A percentile compares a stretch with the other conserved stretches of the same genome.
Conservation (phyloP, 345 rosid species). For the Brassica incana region DNA sequence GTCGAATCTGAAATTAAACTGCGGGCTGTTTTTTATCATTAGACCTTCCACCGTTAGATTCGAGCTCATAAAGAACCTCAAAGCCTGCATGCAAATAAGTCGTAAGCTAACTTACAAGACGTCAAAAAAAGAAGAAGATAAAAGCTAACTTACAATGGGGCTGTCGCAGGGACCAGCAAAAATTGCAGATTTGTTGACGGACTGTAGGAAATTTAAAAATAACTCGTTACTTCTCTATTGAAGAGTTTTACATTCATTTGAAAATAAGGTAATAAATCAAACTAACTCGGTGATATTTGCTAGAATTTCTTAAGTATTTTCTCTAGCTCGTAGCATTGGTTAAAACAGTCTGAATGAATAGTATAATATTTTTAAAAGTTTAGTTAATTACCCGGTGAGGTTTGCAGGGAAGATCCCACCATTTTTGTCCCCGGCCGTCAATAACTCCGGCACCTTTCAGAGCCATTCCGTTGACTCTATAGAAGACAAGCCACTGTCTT, state of each 20-base stretch:
- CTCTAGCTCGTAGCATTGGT: neutral
- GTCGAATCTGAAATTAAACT: constrained; percentile 78
- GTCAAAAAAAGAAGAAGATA: too few relatives aligned
- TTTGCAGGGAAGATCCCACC: constrained; percentile 99
- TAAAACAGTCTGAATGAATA: neutral
- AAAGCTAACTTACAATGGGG: constrained; percentile 61
- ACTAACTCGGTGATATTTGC: neutral
- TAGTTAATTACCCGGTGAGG: constrained; percentile 71
- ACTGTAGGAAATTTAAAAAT: constrained; percentile 38
- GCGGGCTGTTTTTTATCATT: constrained; percentile 67
- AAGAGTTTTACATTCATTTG: neutral
- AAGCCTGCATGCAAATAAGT: constrained; percentile 38
- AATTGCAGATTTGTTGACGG: constrained; percentile 59
- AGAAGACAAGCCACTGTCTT: constrained; percentile 93
- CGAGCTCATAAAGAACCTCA: constrained; percentile 69
- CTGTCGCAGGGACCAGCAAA: constrained; percentile 85
- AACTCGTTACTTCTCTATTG: neutral
- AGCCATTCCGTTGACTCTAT: constrained; percentile 68
- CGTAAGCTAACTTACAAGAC: too few relatives aligned
- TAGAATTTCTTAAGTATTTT: neutral
- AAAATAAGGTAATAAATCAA: neutral
- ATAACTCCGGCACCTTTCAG: constrained; percentile 81
- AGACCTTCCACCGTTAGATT: constrained; percentile 73
- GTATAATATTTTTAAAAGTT: neutral
- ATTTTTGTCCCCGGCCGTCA: constrained; percentile 87